Conservation (phyloP, 495 filamentous ascomycete genomes). For the Mytilinidion resinicola region DNA sequence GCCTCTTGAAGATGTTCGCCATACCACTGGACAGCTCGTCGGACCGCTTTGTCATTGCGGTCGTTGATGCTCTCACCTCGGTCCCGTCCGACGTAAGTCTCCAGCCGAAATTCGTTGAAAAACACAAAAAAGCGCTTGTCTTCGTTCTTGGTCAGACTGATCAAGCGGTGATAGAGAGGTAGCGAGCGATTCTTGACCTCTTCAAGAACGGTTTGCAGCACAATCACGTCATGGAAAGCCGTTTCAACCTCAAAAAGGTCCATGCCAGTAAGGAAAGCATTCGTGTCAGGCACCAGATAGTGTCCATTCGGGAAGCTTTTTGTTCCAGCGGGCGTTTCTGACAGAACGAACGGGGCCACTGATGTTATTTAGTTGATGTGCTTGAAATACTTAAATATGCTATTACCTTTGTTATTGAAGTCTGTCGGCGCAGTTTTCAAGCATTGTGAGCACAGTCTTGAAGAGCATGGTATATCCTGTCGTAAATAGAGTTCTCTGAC, state of each 20-base stretch:
- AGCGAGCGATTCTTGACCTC: slow-evolving; percentile 90
- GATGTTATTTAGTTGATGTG: slow-evolving; percentile 18
- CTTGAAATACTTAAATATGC: background rate
- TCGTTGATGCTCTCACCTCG: slow-evolving; percentile 89
- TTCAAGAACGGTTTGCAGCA: slow-evolving; percentile 92
- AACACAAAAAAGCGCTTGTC: slow-evolving; percentile 98
- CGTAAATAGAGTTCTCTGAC: slow-evolving; percentile 93
- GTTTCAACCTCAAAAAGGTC: slow-evolving; percentile 89
- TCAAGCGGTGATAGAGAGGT: slow-evolving; percentile 88
- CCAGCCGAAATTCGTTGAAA: slow-evolving; percentile 94
- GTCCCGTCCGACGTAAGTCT: slow-evolving; percentile 75
- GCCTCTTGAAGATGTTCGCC: slow-evolving; percentile 64
- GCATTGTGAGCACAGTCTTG: slow-evolving; percentile 74
- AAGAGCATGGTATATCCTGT: slow-evolving; percentile 96
- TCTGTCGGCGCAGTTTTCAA: slow-evolving; percentile 62
- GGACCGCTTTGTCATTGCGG: slow-evolving; percentile 86
- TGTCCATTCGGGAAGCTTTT: slow-evolving; percentile 77
- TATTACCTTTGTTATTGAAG: slow-evolving; percentile 66
- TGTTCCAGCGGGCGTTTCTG: slow-evolving; percentile 76
- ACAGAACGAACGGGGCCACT: slow-evolving; percentile 81
- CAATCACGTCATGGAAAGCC: slow-evolving; percentile 90
- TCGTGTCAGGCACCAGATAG: slow-evolving; percentile 93
- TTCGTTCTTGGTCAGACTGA: slow-evolving; percentile 83
- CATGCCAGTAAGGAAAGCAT: slow-evolving; percentile 91
- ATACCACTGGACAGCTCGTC: slow-evolving; percentile 86